Evolutionary conservation across 352 stramenopile species (phyloP).

Genomic region (Aphanomyces euteiches): DNA sequence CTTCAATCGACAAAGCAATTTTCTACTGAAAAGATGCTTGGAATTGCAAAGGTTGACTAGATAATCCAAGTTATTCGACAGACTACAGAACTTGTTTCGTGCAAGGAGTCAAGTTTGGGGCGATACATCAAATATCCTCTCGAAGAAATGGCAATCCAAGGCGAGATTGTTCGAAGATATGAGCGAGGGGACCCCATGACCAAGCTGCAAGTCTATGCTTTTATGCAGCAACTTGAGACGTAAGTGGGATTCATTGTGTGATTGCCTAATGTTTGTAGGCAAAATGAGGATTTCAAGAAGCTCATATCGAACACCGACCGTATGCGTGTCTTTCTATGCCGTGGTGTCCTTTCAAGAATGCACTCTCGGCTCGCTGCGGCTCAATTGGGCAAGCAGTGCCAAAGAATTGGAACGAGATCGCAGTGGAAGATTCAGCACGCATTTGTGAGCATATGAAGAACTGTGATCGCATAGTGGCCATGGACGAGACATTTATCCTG

Average conservation of each 20-base stretch:
- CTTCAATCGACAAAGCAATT: no score
- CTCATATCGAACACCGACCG: not conserved
- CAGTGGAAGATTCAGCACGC: not conserved
- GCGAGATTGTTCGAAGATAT: no score
- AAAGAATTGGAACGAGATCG: not conserved
- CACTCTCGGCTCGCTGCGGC: not conserved
- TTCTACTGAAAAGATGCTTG: no score
- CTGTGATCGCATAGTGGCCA: not conserved
- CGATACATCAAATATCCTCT: no score
- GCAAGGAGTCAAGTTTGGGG: no score
- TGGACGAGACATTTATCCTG: constrained; percentile 6
- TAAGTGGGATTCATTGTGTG: no score
- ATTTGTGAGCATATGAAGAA: not conserved
- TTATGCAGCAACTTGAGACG: no score
- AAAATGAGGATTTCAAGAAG: not conserved
- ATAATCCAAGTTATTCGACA: no score
- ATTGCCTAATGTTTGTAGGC: not conserved
- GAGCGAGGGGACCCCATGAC: no score
- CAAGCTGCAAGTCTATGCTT: no score
- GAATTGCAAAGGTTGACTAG: not conserved
- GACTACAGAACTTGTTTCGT: no score
- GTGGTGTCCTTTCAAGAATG: not conserved
- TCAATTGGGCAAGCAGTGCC: not conserved
- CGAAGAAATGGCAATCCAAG: no score
- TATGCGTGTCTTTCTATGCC: not conserved